Evolutionary conservation across 352 stramenopile species (phyloP), one percentile per base, ranked within the genome.

Genomic region (Pythium apleroticum): DNA sequence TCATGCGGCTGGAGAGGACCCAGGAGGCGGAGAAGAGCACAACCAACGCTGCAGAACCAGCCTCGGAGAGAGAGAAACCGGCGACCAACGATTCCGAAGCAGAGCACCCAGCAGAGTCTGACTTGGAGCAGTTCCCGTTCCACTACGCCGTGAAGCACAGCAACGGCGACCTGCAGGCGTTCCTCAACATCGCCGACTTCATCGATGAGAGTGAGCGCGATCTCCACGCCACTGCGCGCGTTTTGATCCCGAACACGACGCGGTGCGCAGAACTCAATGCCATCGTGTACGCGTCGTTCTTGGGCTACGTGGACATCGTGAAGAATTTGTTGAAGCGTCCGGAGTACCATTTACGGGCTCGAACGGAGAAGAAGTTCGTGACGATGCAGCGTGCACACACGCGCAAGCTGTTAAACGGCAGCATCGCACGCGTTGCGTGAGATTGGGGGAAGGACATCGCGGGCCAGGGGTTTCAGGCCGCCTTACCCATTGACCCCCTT

Each of bases 101-200:
- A 15, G 43, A 28, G n/a, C 4, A 22, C 6, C 2, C 11, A 1
- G 3, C 35, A 24, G 48, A 55, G 41, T 49, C 41, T 0, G 48
- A 55, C 19, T 17, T 55, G 1, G 48, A 55, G 48, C 25, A 31
- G 25, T 55, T 55, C 11, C 48, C 48, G 7, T 55, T 55, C 48
- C 48, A 55, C 14, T 55, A 31, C 7, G 48, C 48, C 1, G 48
- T 55, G 12, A 31, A 55, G 5, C 28, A 31, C 24, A 33, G n/a
- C 17, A 20, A 37, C 15, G 48, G 48, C 1, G 48, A 55, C 24
- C 48, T 55, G 0, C 25, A 55, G 48, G 48, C 48, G 48, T 55
- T 55, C 25, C 48, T 55, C 24, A 55, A 55, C 24, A 17, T 55
- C 24, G 25, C 28, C 25, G 25, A 55, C 25, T 55, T 37, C 11